Base-by-base conservation (phyloP, 257 asterid genomes). In the Leonotis leonurus region DNA sequence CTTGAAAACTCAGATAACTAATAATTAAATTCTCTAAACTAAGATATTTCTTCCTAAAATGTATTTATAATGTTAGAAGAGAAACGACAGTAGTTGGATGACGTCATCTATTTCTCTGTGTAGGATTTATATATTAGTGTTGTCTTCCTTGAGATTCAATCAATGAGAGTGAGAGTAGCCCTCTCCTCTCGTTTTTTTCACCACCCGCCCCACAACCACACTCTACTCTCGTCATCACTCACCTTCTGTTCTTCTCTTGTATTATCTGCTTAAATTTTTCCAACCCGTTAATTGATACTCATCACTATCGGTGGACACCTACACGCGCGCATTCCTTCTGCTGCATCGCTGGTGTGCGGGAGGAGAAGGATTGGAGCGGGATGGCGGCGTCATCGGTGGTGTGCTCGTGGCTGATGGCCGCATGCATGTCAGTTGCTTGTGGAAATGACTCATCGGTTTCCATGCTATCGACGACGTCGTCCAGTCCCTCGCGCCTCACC, bases 351-450 rank as follows among this genome's bases (percentile, higher is more conserved):
- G 62, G n/a, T n/a, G 62, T 68, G 65, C 9, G 46, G 39, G 46
- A 49, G 51, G 40, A 36, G 54, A 17, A 49, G 39, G 57, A 57
- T 68, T 68, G 58, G 65, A 46, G 57, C 60, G 58, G 30, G 68
- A 71, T 72, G 83, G 85, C 85, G 78, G 83, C 77, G 69, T 71
- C 89, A 58, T 77, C 90, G 73, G 78, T 56, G 75, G 81, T 80
- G 44, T 77, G 90, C 66, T 80, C 94, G 21, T 83, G 94, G 87
- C 60, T 84, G 36, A 78, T 83, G 86, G 95, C 87, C 75, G 94
- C 90, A 78, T 84, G 97, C 97, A 82, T 89, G 97, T 81, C 95
- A 44, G 87, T 82, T 40, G 79, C 87, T 69, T 80, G 73, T 68
- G 94, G 83, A 30, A 84, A 80, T 53, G 87, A 81, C 41, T 70